These are phyloP conservation scores for Colletotrichum chlorophyti DNA, from an alignment of 2,329 filamentous ascomycete species.

Conservation along the genomic window DNA sequence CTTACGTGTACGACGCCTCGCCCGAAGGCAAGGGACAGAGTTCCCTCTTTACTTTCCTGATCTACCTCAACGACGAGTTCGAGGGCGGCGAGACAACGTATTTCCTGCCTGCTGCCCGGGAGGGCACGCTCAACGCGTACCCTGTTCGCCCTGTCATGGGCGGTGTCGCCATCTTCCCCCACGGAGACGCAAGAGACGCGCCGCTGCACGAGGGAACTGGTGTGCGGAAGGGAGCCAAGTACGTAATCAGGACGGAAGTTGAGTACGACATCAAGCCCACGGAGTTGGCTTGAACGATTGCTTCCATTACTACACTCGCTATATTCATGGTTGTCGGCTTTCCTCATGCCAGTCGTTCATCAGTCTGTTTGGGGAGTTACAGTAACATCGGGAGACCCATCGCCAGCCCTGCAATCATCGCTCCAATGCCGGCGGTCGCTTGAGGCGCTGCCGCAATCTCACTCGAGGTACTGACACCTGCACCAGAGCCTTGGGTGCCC, in stretches of 20 bases:
- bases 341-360: neutral
- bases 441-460: neutral
- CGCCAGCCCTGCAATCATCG: neutral
- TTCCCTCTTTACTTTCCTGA: constrained; percentile 72
- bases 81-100: constrained; percentile 76
- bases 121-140: constrained; percentile 74
- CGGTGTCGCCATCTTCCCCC: constrained; percentile 71
- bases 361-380: neutral
- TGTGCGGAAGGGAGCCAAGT: constrained; percentile 70
- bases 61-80: constrained; percentile 76
- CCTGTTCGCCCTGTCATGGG: constrained; percentile 74
- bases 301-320: neutral
- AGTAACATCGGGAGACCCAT: neutral
- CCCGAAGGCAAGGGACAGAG: constrained; percentile 66
- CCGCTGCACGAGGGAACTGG: constrained; percentile 75
- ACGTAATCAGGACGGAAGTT: constrained; percentile 75
- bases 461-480: neutral
- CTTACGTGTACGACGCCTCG: constrained; percentile 72
- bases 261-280: constrained; percentile 67
- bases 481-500: too few relatives aligned
- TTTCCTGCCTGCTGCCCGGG: constrained; percentile 68
- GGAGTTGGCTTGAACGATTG: neutral
- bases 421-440: neutral
- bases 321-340: too few relatives aligned
- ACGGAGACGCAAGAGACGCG: constrained; percentile 70